phyloP scores from a whole-genome alignment of 2,329 filamentous ascomycete species.

The Malbranchea zuffiana region DNA sequence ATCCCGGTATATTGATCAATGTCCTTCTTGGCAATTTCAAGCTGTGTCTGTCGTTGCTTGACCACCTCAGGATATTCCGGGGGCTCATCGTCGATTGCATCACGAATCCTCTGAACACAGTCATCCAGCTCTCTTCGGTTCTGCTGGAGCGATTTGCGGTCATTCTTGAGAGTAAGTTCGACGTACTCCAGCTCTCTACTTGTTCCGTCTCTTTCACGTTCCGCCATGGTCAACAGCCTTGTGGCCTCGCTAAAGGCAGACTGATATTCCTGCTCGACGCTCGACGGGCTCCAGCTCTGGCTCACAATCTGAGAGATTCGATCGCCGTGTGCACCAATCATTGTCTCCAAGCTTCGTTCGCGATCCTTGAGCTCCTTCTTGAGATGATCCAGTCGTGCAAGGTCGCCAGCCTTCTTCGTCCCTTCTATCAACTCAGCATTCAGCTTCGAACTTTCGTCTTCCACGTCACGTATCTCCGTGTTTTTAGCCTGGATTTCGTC shows the following conservation, averaged over 20 bases:
- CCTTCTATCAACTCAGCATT: constrained; percentile 73
- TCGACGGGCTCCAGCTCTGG: constrained; percentile 55
- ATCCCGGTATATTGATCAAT: constrained; percentile 57
- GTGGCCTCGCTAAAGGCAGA: constrained; percentile 48
- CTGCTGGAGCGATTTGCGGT: constrained; percentile 53
- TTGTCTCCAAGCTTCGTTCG: constrained; percentile 63
- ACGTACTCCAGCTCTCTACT: constrained; percentile 65
- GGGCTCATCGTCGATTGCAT: constrained; percentile 45
- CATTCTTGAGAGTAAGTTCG: constrained; percentile 58
- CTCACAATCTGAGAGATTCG: constrained; percentile 58
- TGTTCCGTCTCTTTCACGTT: constrained; percentile 58
- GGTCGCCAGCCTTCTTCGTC: constrained; percentile 67
- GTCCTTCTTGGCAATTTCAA: constrained; percentile 49
- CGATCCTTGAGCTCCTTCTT: constrained; percentile 69
- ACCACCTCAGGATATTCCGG: constrained; percentile 43
- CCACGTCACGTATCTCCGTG: constrained; percentile 54
- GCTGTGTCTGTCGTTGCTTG: constrained; percentile 40
- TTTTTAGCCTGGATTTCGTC: constrained; percentile 57
- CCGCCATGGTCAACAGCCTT: constrained; percentile 50
- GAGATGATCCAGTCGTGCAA: constrained; percentile 71
- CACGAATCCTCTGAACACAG: constrained; percentile 52
- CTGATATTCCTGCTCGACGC: constrained; percentile 62
- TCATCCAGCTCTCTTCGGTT: constrained; percentile 52
- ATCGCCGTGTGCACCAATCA: constrained; percentile 61
- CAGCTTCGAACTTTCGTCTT: constrained; percentile 60